phyloP scores from a whole-genome alignment of 192 early-diverging fungal genomes.

The Backusella liffmaniae region DNA sequence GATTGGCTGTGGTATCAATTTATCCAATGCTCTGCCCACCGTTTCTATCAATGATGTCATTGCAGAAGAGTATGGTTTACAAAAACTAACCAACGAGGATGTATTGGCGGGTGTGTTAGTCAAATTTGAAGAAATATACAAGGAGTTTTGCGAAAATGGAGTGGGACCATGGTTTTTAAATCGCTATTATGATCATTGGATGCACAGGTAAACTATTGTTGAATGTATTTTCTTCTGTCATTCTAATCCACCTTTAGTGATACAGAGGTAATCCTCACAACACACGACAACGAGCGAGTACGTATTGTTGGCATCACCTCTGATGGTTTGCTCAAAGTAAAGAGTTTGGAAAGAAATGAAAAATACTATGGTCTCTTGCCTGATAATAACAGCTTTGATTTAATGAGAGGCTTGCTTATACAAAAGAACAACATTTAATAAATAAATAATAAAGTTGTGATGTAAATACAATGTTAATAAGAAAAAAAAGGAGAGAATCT shows the following conservation, averaged over 20 bases:
- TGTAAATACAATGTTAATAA: too few species aligned
- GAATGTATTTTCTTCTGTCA: conserved; percentile 24
- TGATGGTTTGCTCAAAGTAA: conserved; percentile 74
- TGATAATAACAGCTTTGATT: conserved; percentile 97
- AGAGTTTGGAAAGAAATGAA: conserved; percentile 53
- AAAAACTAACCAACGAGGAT: conserved; percentile 66
- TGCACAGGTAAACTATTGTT: conserved; percentile 60
- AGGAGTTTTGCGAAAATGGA: conserved; percentile 57
- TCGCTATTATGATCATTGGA: conserved; percentile 82
- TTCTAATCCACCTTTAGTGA: conserved; percentile 33
- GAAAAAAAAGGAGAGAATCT: too few species aligned
- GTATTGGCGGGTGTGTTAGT: conserved; percentile 66
- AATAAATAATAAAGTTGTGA: not conserved
- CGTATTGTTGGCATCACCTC: conserved; percentile 75
- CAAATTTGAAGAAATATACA: conserved; percentile 76
- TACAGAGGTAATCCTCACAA: conserved; percentile 62
- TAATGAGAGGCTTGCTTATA: conserved; percentile 90
- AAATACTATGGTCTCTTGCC: conserved; percentile 80
- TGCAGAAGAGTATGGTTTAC: conserved; percentile 46
- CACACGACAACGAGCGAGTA: conserved; percentile 56
- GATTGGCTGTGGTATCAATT: conserved; percentile 89
- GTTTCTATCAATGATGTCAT: conserved; percentile 85
- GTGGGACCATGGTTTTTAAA: conserved; percentile 62
- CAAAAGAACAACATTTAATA: conserved; percentile 10
- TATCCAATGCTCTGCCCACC: conserved; percentile 82